A percentile compares a stretch with the other conserved stretches of the same genome.
Evolutionary conservation across 1,284 basidiomycete genomes (phyloP).

Genomic region (Flammula alnicola): DNA sequence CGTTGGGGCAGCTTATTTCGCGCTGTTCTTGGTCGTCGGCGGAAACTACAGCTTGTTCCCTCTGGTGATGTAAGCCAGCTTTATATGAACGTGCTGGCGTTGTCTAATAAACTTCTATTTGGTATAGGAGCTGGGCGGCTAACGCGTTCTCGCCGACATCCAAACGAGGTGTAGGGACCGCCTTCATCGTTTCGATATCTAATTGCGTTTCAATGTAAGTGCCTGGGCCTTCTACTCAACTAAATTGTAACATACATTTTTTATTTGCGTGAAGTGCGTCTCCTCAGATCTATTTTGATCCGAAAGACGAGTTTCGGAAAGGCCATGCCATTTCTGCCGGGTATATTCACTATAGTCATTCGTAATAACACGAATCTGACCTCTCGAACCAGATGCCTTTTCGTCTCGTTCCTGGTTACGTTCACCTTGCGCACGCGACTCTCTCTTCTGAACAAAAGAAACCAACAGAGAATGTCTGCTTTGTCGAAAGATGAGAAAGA

Average conservation of each 20-base stretch:
- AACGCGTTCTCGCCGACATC: conserved; percentile 60
- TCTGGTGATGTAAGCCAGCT: conserved; percentile 51
- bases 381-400: conserved; percentile 40
- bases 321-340: conserved; percentile 57
- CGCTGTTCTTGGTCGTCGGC: conserved; percentile 57
- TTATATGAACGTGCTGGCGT: not conserved
- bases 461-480: conserved; percentile 30
- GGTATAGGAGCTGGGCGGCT: conserved; percentile 57
- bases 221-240: not conserved
- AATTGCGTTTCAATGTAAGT: conserved; percentile 60
- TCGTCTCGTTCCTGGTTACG: conserved; percentile 43
- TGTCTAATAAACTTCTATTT: not conserved
- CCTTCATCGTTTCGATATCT: conserved; percentile 61
- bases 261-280: conserved; percentile 49
- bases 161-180: conserved; percentile 60
- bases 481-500: conserved; percentile 35
- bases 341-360: conserved; percentile 29
- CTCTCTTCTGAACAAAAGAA: conserved; percentile 41
- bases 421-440: conserved; percentile 49
- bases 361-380: not conserved
- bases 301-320: conserved; percentile 50
- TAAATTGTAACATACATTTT: not conserved
- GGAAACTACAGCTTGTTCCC: conserved; percentile 60
- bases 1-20: conserved; percentile 58
- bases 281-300: conserved; percentile 63